These are phyloP conservation scores for Blastobotrys ciferrii DNA, from an alignment of 1,139 yeast genomes.

Conservation along the genomic window DNA sequence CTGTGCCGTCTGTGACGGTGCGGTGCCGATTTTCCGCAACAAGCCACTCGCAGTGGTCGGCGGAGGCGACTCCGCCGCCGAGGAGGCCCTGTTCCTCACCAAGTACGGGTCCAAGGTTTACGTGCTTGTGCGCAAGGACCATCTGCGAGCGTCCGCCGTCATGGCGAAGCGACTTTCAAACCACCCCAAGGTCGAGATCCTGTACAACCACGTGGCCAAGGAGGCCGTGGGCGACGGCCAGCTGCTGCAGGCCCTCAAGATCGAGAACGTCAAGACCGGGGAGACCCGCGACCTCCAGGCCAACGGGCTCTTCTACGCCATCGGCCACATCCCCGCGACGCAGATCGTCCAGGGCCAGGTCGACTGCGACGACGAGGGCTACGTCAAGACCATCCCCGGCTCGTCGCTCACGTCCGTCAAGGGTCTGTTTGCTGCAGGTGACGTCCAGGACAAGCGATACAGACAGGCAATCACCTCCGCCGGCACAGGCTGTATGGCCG, in stretches of 20 bases:
- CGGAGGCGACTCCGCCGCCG: conserved; percentile 99
- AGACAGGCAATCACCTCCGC: conserved; percentile 99
- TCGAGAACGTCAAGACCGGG: conserved; percentile 71
- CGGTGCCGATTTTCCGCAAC: conserved; percentile 96
- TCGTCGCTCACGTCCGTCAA: conserved; percentile 79
- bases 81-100: conserved; percentile 94
- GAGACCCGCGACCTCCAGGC: conserved; percentile 68
- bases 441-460: conserved; percentile 93
- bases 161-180: conserved; percentile 89
- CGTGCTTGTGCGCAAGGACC: conserved; percentile 90
- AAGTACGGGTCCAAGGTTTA: conserved; percentile 95
- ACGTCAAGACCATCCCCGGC: conserved; percentile 86
- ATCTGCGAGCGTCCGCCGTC: conserved; percentile 87
- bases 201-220: conserved; percentile 79
- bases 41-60: conserved; percentile 96
- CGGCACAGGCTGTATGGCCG: conserved; percentile 99
- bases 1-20: conserved; percentile 99
- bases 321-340: conserved; percentile 97
- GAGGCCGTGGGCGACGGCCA: conserved; percentile 95
- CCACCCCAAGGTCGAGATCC: conserved; percentile 85
- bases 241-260: conserved; percentile 32
- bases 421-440: conserved; percentile 98
- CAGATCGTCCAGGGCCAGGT: conserved; percentile 71
- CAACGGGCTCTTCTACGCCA: conserved; percentile 94
- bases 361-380: conserved; percentile 83